phyloP scores from a whole-genome alignment of 345 rosid species.

The Moringa oleifera region DNA sequence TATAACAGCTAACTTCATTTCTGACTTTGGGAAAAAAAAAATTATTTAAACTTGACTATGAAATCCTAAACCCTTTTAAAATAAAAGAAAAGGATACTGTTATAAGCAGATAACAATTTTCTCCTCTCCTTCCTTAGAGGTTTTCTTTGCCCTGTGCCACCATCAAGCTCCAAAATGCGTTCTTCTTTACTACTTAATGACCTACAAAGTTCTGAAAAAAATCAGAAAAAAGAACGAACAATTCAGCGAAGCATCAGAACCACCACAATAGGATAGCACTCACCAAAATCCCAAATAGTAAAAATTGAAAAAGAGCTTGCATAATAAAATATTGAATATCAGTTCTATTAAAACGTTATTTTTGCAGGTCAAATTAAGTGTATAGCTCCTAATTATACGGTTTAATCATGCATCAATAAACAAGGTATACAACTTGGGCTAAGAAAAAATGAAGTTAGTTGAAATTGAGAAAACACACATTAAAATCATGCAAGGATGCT shows the following conservation, averaged over 20 bases:
- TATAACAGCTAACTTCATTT: too few species aligned
- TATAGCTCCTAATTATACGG: background rate
- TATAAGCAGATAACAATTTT: slow-evolving; percentile 31
- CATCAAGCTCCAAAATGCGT: slow-evolving; percentile 25
- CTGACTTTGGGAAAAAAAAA: too few species aligned
- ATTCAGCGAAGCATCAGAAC: slow-evolving; percentile 26
- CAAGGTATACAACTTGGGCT: background rate
- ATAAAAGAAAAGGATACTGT: slow-evolving; percentile 37
- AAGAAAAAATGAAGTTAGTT: background rate
- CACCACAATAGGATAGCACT: slow-evolving; percentile 8
- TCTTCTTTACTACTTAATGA: slow-evolving; percentile 30
- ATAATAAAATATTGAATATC: background rate
- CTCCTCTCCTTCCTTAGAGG: slow-evolving; percentile 58
- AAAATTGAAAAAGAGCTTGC: background rate
- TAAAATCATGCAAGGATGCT: background rate
- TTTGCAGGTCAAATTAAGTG: too few species aligned
- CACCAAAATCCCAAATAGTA: slow-evolving; percentile 1
- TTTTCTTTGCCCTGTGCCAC: slow-evolving; percentile 33
- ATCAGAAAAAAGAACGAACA: slow-evolving; percentile 14
- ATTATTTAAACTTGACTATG: background rate
- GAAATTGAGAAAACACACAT: too few species aligned
- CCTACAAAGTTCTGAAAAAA: slow-evolving; percentile 50
- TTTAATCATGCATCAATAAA: background rate
- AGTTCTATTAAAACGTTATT: background rate
- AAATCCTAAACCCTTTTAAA: background rate